Evolutionary conservation across 2,329 filamentous ascomycete genomes (phyloP).

Genomic region (Epichloe uncinata): DNA sequence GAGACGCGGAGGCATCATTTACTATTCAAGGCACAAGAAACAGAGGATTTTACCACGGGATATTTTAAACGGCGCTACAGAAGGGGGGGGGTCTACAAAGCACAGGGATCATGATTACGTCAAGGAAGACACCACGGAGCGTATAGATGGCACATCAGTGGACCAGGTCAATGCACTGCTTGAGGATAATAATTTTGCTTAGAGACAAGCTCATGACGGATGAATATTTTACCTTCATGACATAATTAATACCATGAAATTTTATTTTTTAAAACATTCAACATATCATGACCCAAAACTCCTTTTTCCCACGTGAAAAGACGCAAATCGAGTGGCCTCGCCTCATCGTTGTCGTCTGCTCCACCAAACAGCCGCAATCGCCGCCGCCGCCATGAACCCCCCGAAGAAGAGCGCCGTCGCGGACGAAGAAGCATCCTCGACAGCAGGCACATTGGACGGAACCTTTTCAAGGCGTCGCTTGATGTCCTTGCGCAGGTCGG

Average conservation of each 20-base stretch:
- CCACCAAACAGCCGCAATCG: conserved; percentile 24
- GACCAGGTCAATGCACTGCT: too few relatives aligned
- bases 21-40: too few relatives aligned
- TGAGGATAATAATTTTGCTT: too few relatives aligned
- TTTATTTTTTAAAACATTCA: not conserved
- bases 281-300: conserved; percentile 1
- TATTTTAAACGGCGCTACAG: too few relatives aligned
- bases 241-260: not conserved
- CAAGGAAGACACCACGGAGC: too few relatives aligned
- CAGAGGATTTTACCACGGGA: too few relatives aligned
- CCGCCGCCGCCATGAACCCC: conserved; percentile 22
- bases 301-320: conserved; percentile 3
- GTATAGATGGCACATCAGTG: too few relatives aligned
- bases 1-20: too few relatives aligned
- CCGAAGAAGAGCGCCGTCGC: conserved; percentile 20
- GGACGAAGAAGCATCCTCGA: conserved; percentile 18
- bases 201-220: not conserved
- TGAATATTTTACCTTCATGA: not conserved
- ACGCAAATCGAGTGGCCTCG: not conserved
- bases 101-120: too few relatives aligned
- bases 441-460: conserved; percentile 15
- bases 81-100: too few relatives aligned
- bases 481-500: conserved; percentile 26
- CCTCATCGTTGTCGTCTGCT: conserved; percentile 14
- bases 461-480: conserved; percentile 22